phyloP scores from a whole-genome alignment of 2,329 filamentous ascomycete species.

The Hypoxylon sp. region DNA sequence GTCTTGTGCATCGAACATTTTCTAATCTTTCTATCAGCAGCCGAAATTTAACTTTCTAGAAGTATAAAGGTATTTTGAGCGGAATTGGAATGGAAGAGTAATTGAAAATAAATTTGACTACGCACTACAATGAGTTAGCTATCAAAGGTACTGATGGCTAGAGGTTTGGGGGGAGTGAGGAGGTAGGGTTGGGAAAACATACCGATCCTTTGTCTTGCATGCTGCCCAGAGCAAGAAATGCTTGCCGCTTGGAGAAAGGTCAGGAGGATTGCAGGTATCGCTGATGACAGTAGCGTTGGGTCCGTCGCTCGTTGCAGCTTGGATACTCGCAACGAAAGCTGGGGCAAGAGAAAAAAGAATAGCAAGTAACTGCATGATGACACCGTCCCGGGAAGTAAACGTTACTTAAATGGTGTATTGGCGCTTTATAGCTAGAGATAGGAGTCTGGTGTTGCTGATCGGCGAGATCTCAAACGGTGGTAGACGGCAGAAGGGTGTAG shows the following conservation, averaged over 20 bases:
- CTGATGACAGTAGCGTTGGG: not conserved
- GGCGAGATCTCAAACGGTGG: not conserved
- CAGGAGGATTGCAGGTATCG: not conserved
- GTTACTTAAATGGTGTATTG: not conserved
- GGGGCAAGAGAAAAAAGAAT: not conserved
- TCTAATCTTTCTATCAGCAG: not conserved
- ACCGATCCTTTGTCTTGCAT: slow-evolving; percentile 1
- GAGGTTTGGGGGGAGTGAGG: not conserved
- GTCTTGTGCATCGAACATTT: not conserved
- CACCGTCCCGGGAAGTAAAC: not conserved
- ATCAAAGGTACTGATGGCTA: not conserved
- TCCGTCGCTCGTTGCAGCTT: not conserved
- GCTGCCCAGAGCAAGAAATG: not conserved
- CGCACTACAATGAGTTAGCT: not conserved
- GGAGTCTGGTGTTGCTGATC: not conserved
- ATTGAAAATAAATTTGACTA: not conserved
- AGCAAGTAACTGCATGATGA: not conserved
- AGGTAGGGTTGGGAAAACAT: not conserved
- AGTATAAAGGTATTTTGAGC: no score
- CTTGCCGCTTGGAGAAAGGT: not conserved
- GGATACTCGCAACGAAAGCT: not conserved
- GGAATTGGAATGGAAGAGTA: not conserved
- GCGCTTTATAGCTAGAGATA: not conserved
- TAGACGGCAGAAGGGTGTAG: not conserved
- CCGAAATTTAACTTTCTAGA: not conserved